A percentile compares a stretch with the other conserved stretches of the same genome.
Conservation (phyloP, 345 rosid species). For the Eucalyptus viminalis region DNA sequence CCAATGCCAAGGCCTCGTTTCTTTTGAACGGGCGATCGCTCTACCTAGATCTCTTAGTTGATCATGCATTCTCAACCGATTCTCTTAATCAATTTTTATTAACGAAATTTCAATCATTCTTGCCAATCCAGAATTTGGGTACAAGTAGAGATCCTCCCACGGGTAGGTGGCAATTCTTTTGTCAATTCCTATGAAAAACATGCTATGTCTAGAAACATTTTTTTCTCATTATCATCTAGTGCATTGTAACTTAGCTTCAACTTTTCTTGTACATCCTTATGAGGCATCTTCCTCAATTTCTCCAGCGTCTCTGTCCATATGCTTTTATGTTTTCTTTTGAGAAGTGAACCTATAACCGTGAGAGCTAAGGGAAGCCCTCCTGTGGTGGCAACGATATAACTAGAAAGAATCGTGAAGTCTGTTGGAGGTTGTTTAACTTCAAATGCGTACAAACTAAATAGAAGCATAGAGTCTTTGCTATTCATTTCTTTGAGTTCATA, state of each 20-base stretch:
- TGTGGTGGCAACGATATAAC: not conserved
- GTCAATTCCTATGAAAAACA: too few relatives aligned
- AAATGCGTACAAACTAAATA: accelerated
- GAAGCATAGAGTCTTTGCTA: accelerated
- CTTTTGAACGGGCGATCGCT: not conserved
- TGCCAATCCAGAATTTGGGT: too few relatives aligned
- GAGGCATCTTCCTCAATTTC: not conserved
- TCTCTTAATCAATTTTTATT: too few relatives aligned
- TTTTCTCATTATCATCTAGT: too few relatives aligned
- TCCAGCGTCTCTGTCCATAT: accelerated
- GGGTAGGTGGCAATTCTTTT: too few relatives aligned
- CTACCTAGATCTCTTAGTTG: not conserved
- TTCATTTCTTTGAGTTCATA: not conserved
- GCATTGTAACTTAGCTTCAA: not conserved
- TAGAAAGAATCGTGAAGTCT: accelerated
- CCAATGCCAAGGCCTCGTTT: too few relatives aligned
- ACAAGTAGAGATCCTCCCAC: too few relatives aligned
- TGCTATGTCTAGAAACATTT: too few relatives aligned
- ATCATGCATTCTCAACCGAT: not conserved
- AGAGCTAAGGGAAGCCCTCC: not conserved
- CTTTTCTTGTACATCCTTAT: accelerated
- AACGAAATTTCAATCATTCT: too few relatives aligned
- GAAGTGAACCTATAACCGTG: not conserved
- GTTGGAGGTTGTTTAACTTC: accelerated
- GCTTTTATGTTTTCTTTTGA: accelerated